Conservation (phyloP, 169 alveolate species). For the Cryptosporidium ubiquitum region DNA sequence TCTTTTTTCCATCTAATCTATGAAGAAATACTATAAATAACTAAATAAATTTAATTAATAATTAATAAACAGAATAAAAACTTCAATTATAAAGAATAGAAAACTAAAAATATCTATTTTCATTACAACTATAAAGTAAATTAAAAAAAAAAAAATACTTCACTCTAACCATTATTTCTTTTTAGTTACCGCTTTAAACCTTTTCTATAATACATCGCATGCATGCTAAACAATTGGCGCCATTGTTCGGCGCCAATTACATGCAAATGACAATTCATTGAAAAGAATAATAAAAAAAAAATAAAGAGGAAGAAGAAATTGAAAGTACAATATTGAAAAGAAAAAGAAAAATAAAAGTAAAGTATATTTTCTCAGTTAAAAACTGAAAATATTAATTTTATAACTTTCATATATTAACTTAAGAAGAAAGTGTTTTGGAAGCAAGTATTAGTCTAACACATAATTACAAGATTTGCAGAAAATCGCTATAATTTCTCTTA, state of each 20-base stretch:
- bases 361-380: neutral
- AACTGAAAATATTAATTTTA: neutral
- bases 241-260: neutral
- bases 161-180: neutral
- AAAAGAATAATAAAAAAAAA: neutral
- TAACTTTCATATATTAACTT: neutral
- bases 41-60: no score
- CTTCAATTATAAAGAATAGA: no score
- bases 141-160: no score
- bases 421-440: neutral
- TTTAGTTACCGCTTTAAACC: conserved; percentile 1
- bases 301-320: conserved; percentile 9
- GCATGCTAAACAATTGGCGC: neutral
- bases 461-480: neutral
- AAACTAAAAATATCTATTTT: no score
- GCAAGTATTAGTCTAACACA: neutral
- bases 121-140: no score
- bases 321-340: neutral
- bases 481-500: neutral
- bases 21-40: no score
- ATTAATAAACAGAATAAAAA: no score
- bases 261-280: conserved; percentile 15
- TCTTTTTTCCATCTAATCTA: no score
- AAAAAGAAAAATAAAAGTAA: neutral
- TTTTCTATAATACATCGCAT: conserved; percentile 10